phyloP scores from a whole-genome alignment of 2,329 filamentous ascomycete species.

The Beauveria caledonica region DNA sequence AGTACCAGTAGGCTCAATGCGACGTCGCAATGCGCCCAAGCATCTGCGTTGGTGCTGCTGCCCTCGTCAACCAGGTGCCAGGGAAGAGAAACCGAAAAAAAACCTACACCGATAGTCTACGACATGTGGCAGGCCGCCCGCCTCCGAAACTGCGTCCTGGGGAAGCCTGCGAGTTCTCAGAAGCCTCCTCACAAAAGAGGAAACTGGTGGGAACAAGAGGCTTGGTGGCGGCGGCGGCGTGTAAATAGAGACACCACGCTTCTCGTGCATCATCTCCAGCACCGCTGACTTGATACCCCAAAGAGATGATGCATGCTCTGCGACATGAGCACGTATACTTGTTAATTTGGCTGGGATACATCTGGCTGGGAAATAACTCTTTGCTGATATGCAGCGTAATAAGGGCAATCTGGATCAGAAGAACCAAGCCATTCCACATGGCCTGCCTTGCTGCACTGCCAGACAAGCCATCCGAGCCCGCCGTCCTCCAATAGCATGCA shows the following conservation, averaged over 20 bases:
- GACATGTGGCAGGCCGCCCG: not conserved
- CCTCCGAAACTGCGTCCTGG: not conserved
- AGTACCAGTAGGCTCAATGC: conserved; percentile 1
- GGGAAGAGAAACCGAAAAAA: not conserved
- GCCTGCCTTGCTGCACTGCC: not conserved
- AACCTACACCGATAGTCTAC: conserved; percentile 1
- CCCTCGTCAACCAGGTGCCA: not conserved
- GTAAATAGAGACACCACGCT: not conserved
- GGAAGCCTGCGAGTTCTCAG: not conserved
- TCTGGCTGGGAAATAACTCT: not conserved
- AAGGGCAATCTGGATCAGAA: not conserved
- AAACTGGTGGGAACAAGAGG: conserved; percentile 2
- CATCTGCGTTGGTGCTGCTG: not conserved
- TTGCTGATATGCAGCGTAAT: not conserved
- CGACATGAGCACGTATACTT: too few species aligned
- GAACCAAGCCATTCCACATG: not conserved
- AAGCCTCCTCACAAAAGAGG: not conserved
- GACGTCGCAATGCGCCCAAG: not conserved
- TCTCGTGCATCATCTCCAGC: not conserved
- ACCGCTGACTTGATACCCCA: too few species aligned
- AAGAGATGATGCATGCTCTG: too few species aligned
- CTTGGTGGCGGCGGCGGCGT: conserved; percentile 4
- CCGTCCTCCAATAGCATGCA: not conserved
- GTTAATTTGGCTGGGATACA: too few species aligned
- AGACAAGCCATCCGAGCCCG: not conserved